These are phyloP conservation scores for Rozella allomycis DNA, from an alignment of 371 early-diverging fungal genomes.

Conservation along the genomic window DNA sequence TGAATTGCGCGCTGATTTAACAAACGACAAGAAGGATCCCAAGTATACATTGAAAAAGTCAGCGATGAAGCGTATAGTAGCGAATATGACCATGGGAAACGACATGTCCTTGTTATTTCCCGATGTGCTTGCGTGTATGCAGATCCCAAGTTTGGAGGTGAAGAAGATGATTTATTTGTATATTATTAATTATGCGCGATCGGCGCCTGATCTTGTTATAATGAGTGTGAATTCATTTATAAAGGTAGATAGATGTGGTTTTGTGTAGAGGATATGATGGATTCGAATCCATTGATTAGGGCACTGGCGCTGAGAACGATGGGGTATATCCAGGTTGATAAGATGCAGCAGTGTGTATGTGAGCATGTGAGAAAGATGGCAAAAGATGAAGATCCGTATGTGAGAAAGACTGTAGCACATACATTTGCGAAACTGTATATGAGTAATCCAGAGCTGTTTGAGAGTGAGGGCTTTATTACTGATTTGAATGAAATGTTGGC, in stretches of 20 bases:
- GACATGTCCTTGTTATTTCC: slow-evolving; percentile 78
- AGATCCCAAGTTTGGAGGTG: slow-evolving; percentile 33
- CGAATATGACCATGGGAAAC: slow-evolving; percentile 96
- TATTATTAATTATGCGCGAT: slow-evolving; percentile 46
- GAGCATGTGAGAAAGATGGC: slow-evolving; percentile 9
- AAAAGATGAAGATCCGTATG: slow-evolving; percentile 57
- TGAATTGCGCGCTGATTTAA: slow-evolving; percentile 74
- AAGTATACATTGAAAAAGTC: slow-evolving; percentile 66
- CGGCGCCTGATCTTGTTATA: slow-evolving; percentile 69
- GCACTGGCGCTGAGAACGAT: slow-evolving; percentile 56
- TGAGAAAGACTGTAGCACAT: slow-evolving; percentile 77
- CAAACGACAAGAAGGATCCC: slow-evolving; percentile 66
- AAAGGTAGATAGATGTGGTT: slow-evolving; percentile 8
- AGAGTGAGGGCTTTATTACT: slow-evolving; percentile 39
- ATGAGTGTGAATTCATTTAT: slow-evolving; percentile 44
- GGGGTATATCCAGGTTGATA: slow-evolving; percentile 43
- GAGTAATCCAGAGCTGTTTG: slow-evolving; percentile 40
- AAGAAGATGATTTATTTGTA: slow-evolving; percentile 88
- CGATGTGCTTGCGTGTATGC: slow-evolving; percentile 40
- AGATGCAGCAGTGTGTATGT: slow-evolving; percentile 11
- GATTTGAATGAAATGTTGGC: slow-evolving; percentile 10
- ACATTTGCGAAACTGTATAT: slow-evolving; percentile 38
- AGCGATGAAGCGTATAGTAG: slow-evolving; percentile 84
- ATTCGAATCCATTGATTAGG: slow-evolving; percentile 72
- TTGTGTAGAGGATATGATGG: slow-evolving; percentile 36